phyloP scores from a whole-genome alignment of 371 early-diverging fungal species.

The Haplosporangium sp. region DNA sequence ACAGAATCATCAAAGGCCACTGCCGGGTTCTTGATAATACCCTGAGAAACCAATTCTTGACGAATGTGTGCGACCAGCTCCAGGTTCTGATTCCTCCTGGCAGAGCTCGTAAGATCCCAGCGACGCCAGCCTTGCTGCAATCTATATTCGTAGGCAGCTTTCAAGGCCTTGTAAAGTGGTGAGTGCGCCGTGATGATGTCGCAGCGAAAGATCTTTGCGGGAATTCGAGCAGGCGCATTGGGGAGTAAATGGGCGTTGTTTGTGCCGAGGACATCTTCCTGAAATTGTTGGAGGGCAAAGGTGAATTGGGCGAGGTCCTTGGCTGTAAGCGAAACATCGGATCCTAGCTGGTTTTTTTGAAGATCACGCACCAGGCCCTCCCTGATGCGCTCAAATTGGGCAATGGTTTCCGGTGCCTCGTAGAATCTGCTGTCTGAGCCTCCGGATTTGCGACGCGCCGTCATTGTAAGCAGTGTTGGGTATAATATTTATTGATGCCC shows the following conservation, averaged over 20 bases:
- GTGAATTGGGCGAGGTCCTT: conserved; percentile 66
- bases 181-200: conserved; percentile 54
- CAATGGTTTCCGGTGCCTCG: conserved; percentile 56
- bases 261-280: conserved; percentile 67
- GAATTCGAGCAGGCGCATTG: conserved; percentile 62
- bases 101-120: conserved; percentile 64
- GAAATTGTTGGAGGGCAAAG: conserved; percentile 69
- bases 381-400: conserved; percentile 57
- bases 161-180: conserved; percentile 62
- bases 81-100: conserved; percentile 56
- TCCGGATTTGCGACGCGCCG: conserved; percentile 39
- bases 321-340: conserved; percentile 53
- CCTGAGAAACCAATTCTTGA: conserved; percentile 45
- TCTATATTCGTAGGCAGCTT: conserved; percentile 63
- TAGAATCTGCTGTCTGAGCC: conserved; percentile 54
- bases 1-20: conserved; percentile 63
- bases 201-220: conserved; percentile 68
- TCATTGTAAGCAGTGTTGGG: conserved; percentile 8
- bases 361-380: conserved; percentile 57
- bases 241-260: conserved; percentile 35
- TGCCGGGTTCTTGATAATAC: conserved; percentile 56
- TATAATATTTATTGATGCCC: too few species aligned
- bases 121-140: conserved; percentile 57
- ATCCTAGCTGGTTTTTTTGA: conserved; percentile 44
- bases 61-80: conserved; percentile 62